Conservation (phyloP, 202 grass and related monocot genomes). For the Hordeum pubiflorum region DNA sequence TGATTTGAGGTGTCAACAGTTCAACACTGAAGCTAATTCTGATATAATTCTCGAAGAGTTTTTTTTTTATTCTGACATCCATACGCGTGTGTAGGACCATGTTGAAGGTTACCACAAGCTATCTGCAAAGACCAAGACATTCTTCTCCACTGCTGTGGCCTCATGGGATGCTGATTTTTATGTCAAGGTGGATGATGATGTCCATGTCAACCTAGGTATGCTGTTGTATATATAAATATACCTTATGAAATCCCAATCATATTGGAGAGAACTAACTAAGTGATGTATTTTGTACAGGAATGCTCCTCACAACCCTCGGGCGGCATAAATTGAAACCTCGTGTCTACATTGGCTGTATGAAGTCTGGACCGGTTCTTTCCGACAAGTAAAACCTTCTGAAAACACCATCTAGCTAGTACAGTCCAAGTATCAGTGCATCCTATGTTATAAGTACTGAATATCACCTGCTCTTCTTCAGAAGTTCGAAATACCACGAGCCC, state of each 20-base stretch:
- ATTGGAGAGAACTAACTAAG: not conserved
- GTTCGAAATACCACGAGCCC: conserved; percentile 85
- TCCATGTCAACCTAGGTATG: conserved; percentile 90
- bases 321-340: conserved; percentile 80
- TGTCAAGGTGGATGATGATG: conserved; percentile 99
- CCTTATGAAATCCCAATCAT: not conserved
- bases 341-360: conserved; percentile 98
- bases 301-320: conserved; percentile 73
- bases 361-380: conserved; percentile 84
- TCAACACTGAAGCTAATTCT: not conserved
- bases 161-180: conserved; percentile 99
- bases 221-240: not conserved
- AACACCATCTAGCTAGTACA: not conserved
- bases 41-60: not conserved
- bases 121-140: conserved; percentile 97
- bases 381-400: conserved; percentile 72
- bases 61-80: not conserved
- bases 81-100: conserved; percentile 52
- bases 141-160: conserved; percentile 78
- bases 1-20: not conserved
- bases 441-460: not conserved
- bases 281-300: conserved; percentile 40
- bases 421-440: not conserved
- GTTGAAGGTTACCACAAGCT: conserved; percentile 97
- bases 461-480: conserved; percentile 34